These are phyloP conservation scores for Mycena rebaudengoi DNA, from an alignment of 768 basidiomycete species.

Conservation along the genomic window DNA sequence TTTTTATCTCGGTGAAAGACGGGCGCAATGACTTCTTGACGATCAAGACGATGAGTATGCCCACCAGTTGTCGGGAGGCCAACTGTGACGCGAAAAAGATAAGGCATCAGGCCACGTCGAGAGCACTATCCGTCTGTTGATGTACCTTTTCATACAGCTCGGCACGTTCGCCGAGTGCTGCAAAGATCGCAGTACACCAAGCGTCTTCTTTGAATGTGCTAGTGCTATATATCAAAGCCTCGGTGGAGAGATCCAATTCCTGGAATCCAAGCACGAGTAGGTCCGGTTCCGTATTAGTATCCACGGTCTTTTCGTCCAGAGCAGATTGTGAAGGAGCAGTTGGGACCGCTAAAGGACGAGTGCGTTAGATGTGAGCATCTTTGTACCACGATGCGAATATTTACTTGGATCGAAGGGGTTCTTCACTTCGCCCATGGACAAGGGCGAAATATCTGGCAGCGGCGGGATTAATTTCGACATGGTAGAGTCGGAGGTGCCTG, in stretches of 20 bases:
- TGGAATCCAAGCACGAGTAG: constrained; percentile 82
- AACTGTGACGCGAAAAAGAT: constrained; percentile 50
- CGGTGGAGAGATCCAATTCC: constrained; percentile 81
- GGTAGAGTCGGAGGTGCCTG: background rate
- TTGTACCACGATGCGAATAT: background rate
- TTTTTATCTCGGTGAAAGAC: constrained; percentile 63
- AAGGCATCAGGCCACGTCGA: background rate
- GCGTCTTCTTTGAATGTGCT: constrained; percentile 72
- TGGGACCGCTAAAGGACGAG: background rate
- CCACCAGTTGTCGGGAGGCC: constrained; percentile 81
- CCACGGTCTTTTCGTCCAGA: constrained; percentile 8
- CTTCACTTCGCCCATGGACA: constrained; percentile 41
- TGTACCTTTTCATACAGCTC: constrained; percentile 72
- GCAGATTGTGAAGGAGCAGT: background rate
- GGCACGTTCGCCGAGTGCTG: constrained; percentile 73
- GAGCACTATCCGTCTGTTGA: background rate
- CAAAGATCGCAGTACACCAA: constrained; percentile 74
- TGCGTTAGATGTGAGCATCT: background rate
- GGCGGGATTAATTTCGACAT: background rate
- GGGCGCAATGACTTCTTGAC: constrained; percentile 59
- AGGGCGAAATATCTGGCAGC: constrained; percentile 37
- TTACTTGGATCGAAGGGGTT: constrained; percentile 28
- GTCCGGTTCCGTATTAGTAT: constrained; percentile 59
- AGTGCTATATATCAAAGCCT: constrained; percentile 77
- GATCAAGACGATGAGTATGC: constrained; percentile 79